Evolutionary conservation across 2,329 filamentous ascomycete species (phyloP).

Genomic region (Talaromyces rugulosus): DNA sequence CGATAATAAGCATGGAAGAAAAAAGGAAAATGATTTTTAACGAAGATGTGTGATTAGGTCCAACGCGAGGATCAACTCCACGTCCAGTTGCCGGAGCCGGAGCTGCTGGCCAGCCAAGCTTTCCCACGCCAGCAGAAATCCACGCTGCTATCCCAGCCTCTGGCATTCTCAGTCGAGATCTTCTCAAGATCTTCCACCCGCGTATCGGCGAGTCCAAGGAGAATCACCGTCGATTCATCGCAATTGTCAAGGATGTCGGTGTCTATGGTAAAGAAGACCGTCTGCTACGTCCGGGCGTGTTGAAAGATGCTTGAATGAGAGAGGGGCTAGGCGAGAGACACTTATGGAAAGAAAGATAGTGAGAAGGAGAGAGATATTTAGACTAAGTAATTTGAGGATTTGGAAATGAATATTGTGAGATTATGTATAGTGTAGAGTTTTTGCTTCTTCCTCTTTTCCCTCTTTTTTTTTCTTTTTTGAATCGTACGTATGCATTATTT

Average conservation of each 20-base stretch:
- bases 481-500: neutral
- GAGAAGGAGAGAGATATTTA: neutral
- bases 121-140: slow-evolving; percentile 45
- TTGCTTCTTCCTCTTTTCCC: neutral
- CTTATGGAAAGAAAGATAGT: neutral
- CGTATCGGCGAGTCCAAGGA: slow-evolving; percentile 40
- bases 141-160: slow-evolving; percentile 43
- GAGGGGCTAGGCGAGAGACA: neutral
- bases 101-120: slow-evolving; percentile 21
- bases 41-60: slow-evolving; percentile 14
- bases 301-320: slow-evolving; percentile 23
- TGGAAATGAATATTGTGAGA: neutral
- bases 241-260: slow-evolving; percentile 41
- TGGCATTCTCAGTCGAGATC: slow-evolving; percentile 42
- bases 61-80: slow-evolving; percentile 29
- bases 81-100: slow-evolving; percentile 14
- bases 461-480: neutral
- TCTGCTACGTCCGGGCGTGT: slow-evolving; percentile 34
- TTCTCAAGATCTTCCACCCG: slow-evolving; percentile 41
- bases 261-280: slow-evolving; percentile 41
- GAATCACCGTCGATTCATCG: slow-evolving; percentile 39
- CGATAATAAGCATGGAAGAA: neutral
- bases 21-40: neutral
- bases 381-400: neutral
- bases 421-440: neutral